phyloP scores from a whole-genome alignment of 176 grass and related monocot genomes.

The Tillandsia fasciculata region DNA sequence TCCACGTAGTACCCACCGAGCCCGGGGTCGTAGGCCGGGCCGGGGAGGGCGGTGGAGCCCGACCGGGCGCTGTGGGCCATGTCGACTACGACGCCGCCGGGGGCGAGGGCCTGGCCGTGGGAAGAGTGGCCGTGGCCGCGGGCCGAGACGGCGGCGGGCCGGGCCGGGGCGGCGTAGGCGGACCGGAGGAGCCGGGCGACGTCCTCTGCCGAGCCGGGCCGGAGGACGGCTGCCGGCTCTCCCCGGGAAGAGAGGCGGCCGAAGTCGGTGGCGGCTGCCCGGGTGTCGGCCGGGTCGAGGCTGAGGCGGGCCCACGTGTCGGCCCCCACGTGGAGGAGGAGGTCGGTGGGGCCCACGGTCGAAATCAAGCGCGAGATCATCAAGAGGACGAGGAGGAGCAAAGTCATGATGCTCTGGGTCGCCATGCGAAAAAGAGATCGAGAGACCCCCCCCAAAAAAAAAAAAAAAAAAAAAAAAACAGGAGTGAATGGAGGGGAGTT shows the following conservation, averaged over 20 bases:
- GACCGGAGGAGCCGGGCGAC: slow-evolving; percentile 36
- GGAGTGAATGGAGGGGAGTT: too few relatives aligned
- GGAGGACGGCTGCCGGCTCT: slow-evolving; percentile 52
- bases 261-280: slow-evolving; percentile 45
- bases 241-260: slow-evolving; percentile 26
- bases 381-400: slow-evolving; percentile 44
- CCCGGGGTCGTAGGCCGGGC: slow-evolving; percentile 44
- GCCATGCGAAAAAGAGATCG: slow-evolving; percentile 13
- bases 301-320: slow-evolving; percentile 26
- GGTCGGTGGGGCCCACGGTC: slow-evolving; percentile 47
- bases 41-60: background rate
- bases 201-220: slow-evolving; percentile 41
- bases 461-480: too few relatives aligned
- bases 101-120: slow-evolving; percentile 66
- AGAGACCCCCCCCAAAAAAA: too few relatives aligned
- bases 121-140: slow-evolving; percentile 77
- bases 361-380: slow-evolving; percentile 53
- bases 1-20: slow-evolving; percentile 64
- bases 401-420: slow-evolving; percentile 20
- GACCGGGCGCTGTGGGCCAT: slow-evolving; percentile 47
- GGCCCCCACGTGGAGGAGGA: slow-evolving; percentile 33
- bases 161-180: slow-evolving; percentile 28
- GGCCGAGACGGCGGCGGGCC: slow-evolving; percentile 53
- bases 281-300: slow-evolving; percentile 42
- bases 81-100: slow-evolving; percentile 64